Evolutionary conservation across 2,329 filamentous ascomycete species (phyloP).

Genomic region (Scorias spongiosa): DNA sequence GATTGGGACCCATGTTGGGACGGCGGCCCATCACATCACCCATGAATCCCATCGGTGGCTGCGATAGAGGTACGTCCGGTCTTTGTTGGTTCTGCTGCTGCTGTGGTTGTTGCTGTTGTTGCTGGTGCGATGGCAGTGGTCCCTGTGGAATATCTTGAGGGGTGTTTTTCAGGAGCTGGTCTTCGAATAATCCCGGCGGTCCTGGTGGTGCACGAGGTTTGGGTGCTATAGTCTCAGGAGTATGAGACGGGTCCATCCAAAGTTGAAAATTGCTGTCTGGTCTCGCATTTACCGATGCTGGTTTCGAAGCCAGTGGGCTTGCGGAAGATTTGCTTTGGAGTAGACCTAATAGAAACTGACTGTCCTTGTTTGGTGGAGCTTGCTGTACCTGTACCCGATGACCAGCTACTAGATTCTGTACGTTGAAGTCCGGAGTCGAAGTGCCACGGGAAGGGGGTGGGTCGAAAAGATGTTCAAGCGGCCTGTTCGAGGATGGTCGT

Average conservation of each 20-base stretch:
- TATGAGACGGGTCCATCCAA: constrained; percentile 17
- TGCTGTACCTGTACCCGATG: constrained; percentile 23
- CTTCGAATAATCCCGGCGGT: constrained; percentile 20
- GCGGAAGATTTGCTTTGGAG: constrained; percentile 39
- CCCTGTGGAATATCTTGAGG: constrained; percentile 1
- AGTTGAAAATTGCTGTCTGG: constrained; percentile 21
- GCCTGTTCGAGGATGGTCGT: constrained; percentile 2
- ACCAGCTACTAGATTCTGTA: constrained; percentile 23
- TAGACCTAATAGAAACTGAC: constrained; percentile 73
- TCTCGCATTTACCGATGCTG: constrained; percentile 13
- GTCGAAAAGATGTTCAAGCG: constrained; percentile 12
- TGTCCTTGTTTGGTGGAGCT: constrained; percentile 41
- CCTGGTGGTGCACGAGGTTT: constrained; percentile 20
- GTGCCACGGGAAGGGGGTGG: constrained; percentile 13
- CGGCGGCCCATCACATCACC: not conserved
- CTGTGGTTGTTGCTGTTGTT: constrained; percentile 15
- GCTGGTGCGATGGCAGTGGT: constrained; percentile 9
- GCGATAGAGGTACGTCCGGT: not conserved
- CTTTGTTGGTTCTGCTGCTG: constrained; percentile 10
- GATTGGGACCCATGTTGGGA: not conserved
- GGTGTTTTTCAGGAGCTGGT: constrained; percentile 17
- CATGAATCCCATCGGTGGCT: not conserved
- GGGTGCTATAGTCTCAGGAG: constrained; percentile 20
- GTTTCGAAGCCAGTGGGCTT: constrained; percentile 17
- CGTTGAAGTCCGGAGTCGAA: constrained; percentile 17